These are phyloP conservation scores for Dinochytrium kinnereticum DNA, from an alignment of 371 early-diverging fungal genomes.

Conservation along the genomic window DNA sequence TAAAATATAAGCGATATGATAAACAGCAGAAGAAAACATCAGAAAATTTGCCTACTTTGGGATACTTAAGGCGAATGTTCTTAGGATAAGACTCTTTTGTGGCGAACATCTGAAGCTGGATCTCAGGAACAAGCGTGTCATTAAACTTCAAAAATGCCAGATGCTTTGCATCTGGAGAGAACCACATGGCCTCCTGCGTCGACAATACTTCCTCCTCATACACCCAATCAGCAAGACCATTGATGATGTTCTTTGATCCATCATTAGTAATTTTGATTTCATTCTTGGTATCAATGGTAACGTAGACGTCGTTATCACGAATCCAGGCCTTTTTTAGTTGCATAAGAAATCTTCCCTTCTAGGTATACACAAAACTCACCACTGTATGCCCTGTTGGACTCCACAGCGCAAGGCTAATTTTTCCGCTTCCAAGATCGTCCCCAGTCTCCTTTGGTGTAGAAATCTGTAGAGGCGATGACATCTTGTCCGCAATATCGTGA, in stretches of 20 bases:
- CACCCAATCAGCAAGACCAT: slow-evolving; percentile 97
- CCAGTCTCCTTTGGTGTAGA: slow-evolving; percentile 49
- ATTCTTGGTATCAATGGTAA: slow-evolving; percentile 66
- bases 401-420: slow-evolving; percentile 64
- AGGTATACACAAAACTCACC: slow-evolving; percentile 37
- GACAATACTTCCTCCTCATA: slow-evolving; percentile 95
- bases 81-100: slow-evolving; percentile 65
- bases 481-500: slow-evolving; percentile 65
- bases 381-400: slow-evolving; percentile 80
- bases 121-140: slow-evolving; percentile 83
- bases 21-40: neutral
- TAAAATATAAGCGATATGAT: neutral
- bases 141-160: slow-evolving; percentile 87
- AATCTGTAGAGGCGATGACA: slow-evolving; percentile 64
- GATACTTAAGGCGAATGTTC: slow-evolving; percentile 79
- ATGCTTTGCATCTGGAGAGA: slow-evolving; percentile 83
- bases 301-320: slow-evolving; percentile 83
- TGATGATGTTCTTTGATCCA: slow-evolving; percentile 83
- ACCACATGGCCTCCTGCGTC: slow-evolving; percentile 78
- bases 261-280: slow-evolving; percentile 82
- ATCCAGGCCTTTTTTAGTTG: slow-evolving; percentile 65
- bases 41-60: slow-evolving; percentile 60
- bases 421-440: slow-evolving; percentile 41
- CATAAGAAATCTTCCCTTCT: slow-evolving; percentile 1
- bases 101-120: slow-evolving; percentile 67